Base-by-base conservation (phyloP, 805 yeast species). In the Monosporozyma aquatica region DNA sequence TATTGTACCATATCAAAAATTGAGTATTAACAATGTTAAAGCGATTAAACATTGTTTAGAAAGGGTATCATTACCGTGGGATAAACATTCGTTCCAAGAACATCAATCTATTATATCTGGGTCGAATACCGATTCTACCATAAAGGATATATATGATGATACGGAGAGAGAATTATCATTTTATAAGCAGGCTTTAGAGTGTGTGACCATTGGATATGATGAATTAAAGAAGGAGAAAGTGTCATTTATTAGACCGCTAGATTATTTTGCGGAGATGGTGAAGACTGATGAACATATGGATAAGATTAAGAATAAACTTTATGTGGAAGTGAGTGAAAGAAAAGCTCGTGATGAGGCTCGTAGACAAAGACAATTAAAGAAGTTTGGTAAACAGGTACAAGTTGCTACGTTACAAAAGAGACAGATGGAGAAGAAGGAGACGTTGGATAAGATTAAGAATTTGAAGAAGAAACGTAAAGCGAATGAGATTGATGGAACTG, bases 211-310 rank as follows among this genome's bases (percentile, higher is more conserved):
- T 52, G 95, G 84, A 21, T 80, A 90, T 56, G 62, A 71, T 37
- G 74, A 75, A 42, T 69, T 84, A 33, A 66, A 78, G 39, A 78
- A 78, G 56, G 18, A 32, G 51, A 80, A 81, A 58, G 78, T 90
- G 25, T 87, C 96, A 46, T 92, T 92, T 62, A 72, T 94, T 23
- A 78, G 98, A 64, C 99, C 99, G 28, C 68, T 76, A 56, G 98
- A 92, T 62, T 92, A 86, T 64, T 92, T 92, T 68, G 99, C 98
- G 15, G 98, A 92, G 67, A 92, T 92, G 98, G 85, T 87, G 46
- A 92, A 92, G 69, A 81, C 89, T 42, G 98, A 92, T 64, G 96
- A 87, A 63, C 99, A 92, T 65, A 92, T 92, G 98, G 96, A 87
- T 58, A 85, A 78, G 66, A 74, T 92, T 59, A 87, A 86, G 71